These are phyloP conservation scores for Gonapodya prolifera DNA, from an alignment of 192 early-diverging fungal genomes.

Conservation along the genomic window DNA sequence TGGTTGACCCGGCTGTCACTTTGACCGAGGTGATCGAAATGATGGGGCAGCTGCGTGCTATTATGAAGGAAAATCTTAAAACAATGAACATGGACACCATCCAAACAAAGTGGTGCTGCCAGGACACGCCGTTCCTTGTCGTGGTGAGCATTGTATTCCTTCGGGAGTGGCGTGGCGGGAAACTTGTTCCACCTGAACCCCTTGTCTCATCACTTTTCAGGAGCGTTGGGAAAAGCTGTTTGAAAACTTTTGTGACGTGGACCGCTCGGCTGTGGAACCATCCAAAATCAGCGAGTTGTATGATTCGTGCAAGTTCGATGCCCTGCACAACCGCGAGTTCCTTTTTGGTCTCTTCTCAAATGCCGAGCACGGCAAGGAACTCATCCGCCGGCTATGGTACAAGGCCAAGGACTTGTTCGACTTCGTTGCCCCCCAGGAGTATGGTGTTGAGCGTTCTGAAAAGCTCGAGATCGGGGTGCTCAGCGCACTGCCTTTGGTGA, in stretches of 20 bases:
- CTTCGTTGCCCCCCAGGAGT: slow-evolving; percentile 86
- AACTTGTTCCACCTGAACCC: not conserved
- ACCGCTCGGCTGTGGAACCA: slow-evolving; percentile 22
- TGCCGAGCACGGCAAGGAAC: slow-evolving; percentile 18
- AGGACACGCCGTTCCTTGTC: slow-evolving; percentile 71
- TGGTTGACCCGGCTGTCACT: not conserved
- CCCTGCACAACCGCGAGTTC: slow-evolving; percentile 87
- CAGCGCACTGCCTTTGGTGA: slow-evolving; percentile 60
- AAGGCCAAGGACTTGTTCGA: slow-evolving; percentile 81
- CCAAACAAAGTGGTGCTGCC: slow-evolving; percentile 81
- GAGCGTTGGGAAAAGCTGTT: slow-evolving; percentile 98
- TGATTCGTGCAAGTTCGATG: slow-evolving; percentile 93
- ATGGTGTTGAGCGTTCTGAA: slow-evolving; percentile 72
- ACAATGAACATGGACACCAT: slow-evolving; percentile 38
- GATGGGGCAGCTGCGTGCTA: slow-evolving; percentile 46
- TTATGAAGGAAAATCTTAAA: slow-evolving; percentile 71
- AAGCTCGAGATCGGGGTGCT: slow-evolving; percentile 76
- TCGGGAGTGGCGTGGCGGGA: slow-evolving; percentile 6
- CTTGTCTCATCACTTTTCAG: slow-evolving; percentile 14
- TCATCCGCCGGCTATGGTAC: slow-evolving; percentile 59
- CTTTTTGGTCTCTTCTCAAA: slow-evolving; percentile 39
- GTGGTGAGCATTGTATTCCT: slow-evolving; percentile 12
- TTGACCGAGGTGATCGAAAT: slow-evolving; percentile 32
- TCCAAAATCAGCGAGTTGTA: slow-evolving; percentile 16
- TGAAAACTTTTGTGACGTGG: slow-evolving; percentile 64